Base-by-base conservation (phyloP, 1,284 basidiomycete species). In the Apiotrichum siamense region DNA sequence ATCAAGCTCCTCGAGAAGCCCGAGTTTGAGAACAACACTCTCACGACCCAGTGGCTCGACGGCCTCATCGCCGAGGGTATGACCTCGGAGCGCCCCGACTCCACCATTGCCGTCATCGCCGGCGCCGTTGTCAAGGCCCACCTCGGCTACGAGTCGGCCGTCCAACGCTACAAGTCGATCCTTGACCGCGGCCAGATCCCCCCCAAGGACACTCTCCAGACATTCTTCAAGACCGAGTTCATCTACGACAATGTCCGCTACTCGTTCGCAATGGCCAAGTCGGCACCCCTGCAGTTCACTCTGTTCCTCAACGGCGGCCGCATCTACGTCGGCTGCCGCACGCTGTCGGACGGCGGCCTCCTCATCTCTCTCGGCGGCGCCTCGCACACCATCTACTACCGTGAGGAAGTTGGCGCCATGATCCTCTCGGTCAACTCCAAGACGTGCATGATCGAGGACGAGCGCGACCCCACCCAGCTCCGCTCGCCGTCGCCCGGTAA, bases 1-100 rank as follows among this genome's bases (percentile, higher is more conserved):
- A 96, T 96, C 83, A 96, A 93, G 76, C 82, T 98, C 36, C 82
- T 99, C 59, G 93, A 98, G 76, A 84, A 96, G 54, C 88, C 94
- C 61, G 89, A 92, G 24, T 99, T 99, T 79, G 86, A 90, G 75
- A 85, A 92, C 68, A 98, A 98, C 77, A 91, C 88, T 12, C 88
- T 99, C 72, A 98, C 96, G 17, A 99, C 96, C 17, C 94, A 91
- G 56, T 99, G 96, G 96, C 81, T 99, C 53, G 96, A 99, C 74
- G 90, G 88, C 35, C 81, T 99, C 54, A 98, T 99, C 75, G 92
- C 88, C 77, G 76, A 74, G 64, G 92, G 89, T 69, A 85, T 98
- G 63, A 98, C 96, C 5, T 96, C 96, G 11, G 96, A 97, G 75
- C 83, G 93, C 51, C 96, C 96, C 24, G 92, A 97, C 66, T 77